Percentiles rank a stretch among this genome's conserved stretches.
Conservation (phyloP, 441 rosid genomes). For the Eugenia klotzschiana region DNA sequence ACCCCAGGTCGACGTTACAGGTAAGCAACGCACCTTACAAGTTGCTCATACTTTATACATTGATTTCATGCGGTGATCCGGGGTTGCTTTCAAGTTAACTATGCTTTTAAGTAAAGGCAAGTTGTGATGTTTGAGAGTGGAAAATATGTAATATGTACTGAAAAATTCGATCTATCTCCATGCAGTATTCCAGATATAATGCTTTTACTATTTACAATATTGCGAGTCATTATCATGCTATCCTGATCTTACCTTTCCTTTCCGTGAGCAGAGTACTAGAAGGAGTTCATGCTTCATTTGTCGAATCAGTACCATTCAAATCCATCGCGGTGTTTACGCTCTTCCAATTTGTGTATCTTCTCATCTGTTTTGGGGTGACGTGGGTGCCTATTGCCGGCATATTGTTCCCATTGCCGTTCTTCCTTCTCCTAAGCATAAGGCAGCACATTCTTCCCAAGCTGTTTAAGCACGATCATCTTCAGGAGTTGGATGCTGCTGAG, state of each 20-base stretch:
- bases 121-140: background rate
- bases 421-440: conserved; percentile 49
- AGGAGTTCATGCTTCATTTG: conserved; percentile 60
- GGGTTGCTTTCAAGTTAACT: background rate
- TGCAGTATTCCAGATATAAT: background rate
- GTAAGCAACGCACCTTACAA: background rate
- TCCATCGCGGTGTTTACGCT: conserved; percentile 42
- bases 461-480: conserved; percentile 46
- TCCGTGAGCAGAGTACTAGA: conserved; percentile 43
- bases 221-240: background rate
- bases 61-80: background rate
- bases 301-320: conserved; percentile 67
- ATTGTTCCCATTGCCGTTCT: conserved; percentile 66
- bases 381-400: conserved; percentile 83
- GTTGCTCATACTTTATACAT: background rate
- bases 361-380: conserved; percentile 61
- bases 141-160: background rate
- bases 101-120: background rate
- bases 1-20: background rate
- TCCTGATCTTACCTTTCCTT: background rate
- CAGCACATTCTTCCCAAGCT: conserved; percentile 50
- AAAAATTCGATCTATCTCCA: background rate
- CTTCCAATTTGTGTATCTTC: conserved; percentile 50
- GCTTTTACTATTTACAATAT: background rate
- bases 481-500: conserved; percentile 62